These are phyloP conservation scores for Rutstroemia sp. DNA, from an alignment of 2,329 filamentous ascomycete genomes.

Conservation along the genomic window DNA sequence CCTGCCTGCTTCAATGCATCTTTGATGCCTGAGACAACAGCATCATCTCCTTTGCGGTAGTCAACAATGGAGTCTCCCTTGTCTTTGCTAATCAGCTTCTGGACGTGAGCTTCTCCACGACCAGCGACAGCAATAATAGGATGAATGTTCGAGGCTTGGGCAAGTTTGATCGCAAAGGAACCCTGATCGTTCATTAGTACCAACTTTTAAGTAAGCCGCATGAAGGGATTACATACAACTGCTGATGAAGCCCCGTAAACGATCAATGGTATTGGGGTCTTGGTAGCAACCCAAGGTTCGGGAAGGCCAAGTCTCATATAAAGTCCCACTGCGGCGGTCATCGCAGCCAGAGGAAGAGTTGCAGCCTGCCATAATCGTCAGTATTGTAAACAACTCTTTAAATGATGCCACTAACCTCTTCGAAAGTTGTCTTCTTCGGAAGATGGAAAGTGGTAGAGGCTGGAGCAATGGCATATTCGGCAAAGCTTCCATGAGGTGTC, in stretches of 20 bases:
- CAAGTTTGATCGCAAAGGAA: constrained; percentile 49
- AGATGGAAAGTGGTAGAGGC: constrained; percentile 45
- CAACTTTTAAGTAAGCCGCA: not conserved
- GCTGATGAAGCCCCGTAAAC: constrained; percentile 25
- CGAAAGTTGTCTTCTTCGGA: constrained; percentile 25
- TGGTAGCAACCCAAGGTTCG: constrained; percentile 30
- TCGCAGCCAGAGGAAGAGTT: constrained; percentile 36
- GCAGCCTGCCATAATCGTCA: constrained; percentile 36
- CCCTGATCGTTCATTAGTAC: constrained; percentile 30
- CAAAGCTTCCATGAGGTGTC: constrained; percentile 44
- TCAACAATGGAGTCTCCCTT: constrained; percentile 50
- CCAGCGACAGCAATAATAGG: constrained; percentile 53
- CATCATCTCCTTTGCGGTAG: constrained; percentile 43
- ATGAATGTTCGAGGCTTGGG: constrained; percentile 40
- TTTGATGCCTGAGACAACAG: constrained; percentile 31
- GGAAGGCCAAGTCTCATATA: constrained; percentile 34
- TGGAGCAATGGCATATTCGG: constrained; percentile 52
- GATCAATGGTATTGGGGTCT: constrained; percentile 18
- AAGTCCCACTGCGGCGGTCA: constrained; percentile 37
- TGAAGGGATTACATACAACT: constrained; percentile 18
- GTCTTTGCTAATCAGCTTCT: constrained; percentile 38
- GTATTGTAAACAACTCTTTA: constrained; percentile 24
- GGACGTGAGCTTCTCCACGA: constrained; percentile 37
- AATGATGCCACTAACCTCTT: constrained; percentile 31
- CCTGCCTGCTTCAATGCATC: constrained; percentile 22